Evolutionary conservation across 768 basidiomycete species (phyloP), one percentile per base, ranked within the genome.

Genomic region (Tylopilus sp.): DNA sequence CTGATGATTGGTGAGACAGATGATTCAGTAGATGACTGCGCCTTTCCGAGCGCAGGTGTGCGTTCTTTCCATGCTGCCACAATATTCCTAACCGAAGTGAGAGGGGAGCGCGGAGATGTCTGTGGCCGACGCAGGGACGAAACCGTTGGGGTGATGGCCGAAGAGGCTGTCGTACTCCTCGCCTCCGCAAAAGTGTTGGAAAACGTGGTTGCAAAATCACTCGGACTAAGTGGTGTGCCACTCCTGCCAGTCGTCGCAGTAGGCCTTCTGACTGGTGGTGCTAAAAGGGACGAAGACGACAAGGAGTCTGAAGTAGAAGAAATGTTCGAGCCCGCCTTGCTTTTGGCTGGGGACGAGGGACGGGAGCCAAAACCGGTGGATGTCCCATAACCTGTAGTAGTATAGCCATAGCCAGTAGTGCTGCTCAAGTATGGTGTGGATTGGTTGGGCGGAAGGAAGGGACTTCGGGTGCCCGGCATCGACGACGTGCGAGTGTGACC

Each of bases 61-160:
- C 85, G 79, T 53, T 88, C 86, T 64, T 89, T 91, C 88, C 89
- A 92, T 8, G 85, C 74, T 0, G 82, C 79, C 7, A 92, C 85
- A 35, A 91, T 81, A 56, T 91, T 91, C 28, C 86, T 79, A 21
- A 92, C 85, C 4, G 84, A 87, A 1, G 82, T 75, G 23, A 88
- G 71, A 1, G 88, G 86, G 4, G 85, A 86, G 9, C 85, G 79
- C 4, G 88, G 85, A 4, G 84, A 82, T 18, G 74, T 74, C 49
- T 85, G 80, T 3, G 83, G 82, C 38, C 84, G 77, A 35, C 83
- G 82, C 17, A 88, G 69, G 11, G 80, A 70, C 0, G 84, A 70
- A 21, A 69, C 74, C 0, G 75, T 77, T 2, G 83, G 79, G 0
- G 71, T 65, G 15, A 62, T 69, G 3, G 61, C 64, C 7, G 61